Base-by-base conservation (phyloP, 345 rosid genomes). In the Erodium maritimum region DNA sequence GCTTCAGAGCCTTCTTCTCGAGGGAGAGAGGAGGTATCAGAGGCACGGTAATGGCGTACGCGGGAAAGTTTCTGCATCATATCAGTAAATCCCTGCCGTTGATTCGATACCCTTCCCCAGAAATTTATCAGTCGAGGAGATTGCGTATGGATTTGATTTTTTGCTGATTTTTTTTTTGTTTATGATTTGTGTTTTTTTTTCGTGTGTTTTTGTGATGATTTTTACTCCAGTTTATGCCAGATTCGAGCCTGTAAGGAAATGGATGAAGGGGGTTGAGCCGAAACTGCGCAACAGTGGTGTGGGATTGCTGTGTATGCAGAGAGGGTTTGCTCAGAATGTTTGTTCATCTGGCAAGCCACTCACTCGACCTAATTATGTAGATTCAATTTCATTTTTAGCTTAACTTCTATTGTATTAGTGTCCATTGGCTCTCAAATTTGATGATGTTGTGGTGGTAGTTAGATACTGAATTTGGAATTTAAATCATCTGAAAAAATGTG, bases 231-330 rank as follows among this genome's bases (percentile, higher is more conserved):
- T 53, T 64, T n/a, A 42, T 61, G 50, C 65, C 14, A 57, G 59
- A 19, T 55, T 71, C n/a, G 67, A 61, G 60, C 64, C 69, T 24
- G 23, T 69, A 29, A 69, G 20, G 62, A 56, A 55, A 60, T 69
- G 68, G 75, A n/a, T 54, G 14, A 63, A 71, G 25, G 53, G 50
- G 57, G 1, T 69, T n/a, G 54, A 62, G 20, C 55, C 61, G 60
- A 20, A 42, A 51, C 5, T 62, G 1, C 59, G 42, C 16, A 21
- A 19, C 19, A 24, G 17, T 4, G 22, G 21, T 50, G 50, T 74
- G 17, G 65, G 58, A 17, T 51, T 65, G 58, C 54, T 65, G 17
- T 37, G 55, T 52, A 24, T 57, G 0, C 67, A 18, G 34, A 52
- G 23, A 33, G 51, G 54, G 50, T 48, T 0, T 25, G 50, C 60